Percentiles rank a stretch among this genome's conserved stretches.
Conservation (phyloP, 2,329 filamentous ascomycete species). For the Grosmannia penicillata region DNA sequence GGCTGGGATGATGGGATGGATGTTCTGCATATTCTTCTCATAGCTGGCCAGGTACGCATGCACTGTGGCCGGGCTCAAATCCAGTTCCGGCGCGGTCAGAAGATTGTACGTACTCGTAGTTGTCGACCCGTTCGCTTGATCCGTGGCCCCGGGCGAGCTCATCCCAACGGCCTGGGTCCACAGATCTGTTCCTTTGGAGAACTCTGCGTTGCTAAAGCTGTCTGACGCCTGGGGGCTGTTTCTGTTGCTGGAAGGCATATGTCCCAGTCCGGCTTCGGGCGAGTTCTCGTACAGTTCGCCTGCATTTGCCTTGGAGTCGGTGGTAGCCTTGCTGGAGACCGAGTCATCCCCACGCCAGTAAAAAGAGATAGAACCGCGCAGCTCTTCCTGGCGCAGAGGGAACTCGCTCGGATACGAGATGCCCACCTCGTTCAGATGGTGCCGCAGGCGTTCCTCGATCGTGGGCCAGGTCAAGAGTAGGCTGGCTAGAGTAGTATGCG, state of each 20-base stretch:
- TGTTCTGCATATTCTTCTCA: conserved; percentile 45
- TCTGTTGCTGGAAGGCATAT: conserved; percentile 12
- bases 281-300: neutral
- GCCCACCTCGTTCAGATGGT: conserved; percentile 29
- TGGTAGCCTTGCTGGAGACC: conserved; percentile 34
- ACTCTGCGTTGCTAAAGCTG: conserved; percentile 25
- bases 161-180: conserved; percentile 45
- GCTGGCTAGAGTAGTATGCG: conserved; percentile 84
- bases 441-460: conserved; percentile 48
- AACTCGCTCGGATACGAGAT: conserved; percentile 51
- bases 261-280: neutral
- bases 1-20: conserved; percentile 48
- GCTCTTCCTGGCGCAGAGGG: conserved; percentile 61
- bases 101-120: too few relatives aligned
- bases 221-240: conserved; percentile 23
- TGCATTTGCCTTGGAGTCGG: neutral
- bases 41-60: conserved; percentile 40
- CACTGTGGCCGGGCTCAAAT: conserved; percentile 36
- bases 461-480: conserved; percentile 60
- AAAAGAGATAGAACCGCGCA: conserved; percentile 56
- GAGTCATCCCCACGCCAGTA: conserved; percentile 62
- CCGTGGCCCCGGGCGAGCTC: conserved; percentile 22
- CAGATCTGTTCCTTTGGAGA: conserved; percentile 39
- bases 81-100: too few relatives aligned
- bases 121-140: conserved; percentile 22